Evolutionary conservation across 2,329 filamentous ascomycete species (phyloP), one percentile per base, ranked within the genome.

Genomic region (Cadophora sp.): DNA sequence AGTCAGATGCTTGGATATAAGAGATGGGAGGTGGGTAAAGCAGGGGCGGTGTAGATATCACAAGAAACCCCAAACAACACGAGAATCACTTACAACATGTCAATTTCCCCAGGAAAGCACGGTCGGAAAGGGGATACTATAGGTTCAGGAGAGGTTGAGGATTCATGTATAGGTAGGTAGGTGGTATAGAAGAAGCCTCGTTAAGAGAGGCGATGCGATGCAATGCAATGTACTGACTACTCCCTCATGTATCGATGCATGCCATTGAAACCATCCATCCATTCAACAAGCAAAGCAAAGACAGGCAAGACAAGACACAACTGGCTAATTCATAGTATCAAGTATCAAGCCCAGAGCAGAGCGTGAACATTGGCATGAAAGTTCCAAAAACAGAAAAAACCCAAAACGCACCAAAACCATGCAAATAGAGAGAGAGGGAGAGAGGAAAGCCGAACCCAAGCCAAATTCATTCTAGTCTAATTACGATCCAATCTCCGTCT

Each of bases 401-500:
- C 47, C n/a, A n/a, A 48, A 62, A 66, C 16, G 48, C 61, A 63
- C 61, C 61, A 45, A 41, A 43, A 63, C 61, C 39, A 63, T 63
- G 61, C 61, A 63, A 47, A 51, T 33, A n/a, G 20, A 27, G 20
- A 27, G n/a, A 47, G 22, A 27, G 56, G 18, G 16, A 33, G 41
- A 60, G 41, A 60, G 33, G 30, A 36, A 30, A 30, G 45, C 36
- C 36, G 47, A 55, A 14, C 24, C 48, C 53, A 22, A 45, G 6
- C 39, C 16, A 22, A 48, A 48, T 48, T n/a, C n/a, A 48, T 48
- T 48, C 45, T 63, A 59, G n/a, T 74, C 73, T 78, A 78, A 69
- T 75, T 77, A 66, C 76, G 73, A 70, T 77, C 76, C 68, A 77
- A 71, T 61, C 94, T 97, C 78, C 94, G 89, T 78, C 95, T 90